These are phyloP conservation scores for Incumbomyces delicatus DNA, from an alignment of 2,329 filamentous ascomycete genomes.

Conservation along the genomic window DNA sequence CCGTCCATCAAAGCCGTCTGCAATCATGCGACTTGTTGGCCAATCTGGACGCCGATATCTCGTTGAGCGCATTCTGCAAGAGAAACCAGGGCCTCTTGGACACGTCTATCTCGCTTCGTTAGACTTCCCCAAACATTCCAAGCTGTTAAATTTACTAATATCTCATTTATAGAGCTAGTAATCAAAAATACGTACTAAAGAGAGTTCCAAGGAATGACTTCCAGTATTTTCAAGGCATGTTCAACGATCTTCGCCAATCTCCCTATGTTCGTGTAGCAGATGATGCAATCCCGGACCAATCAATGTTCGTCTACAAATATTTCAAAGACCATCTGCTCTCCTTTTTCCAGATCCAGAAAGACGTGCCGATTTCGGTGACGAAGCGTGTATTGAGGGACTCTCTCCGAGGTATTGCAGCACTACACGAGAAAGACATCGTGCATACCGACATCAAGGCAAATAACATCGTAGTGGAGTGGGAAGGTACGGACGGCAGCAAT, in stretches of 20 bases:
- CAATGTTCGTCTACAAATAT: constrained; percentile 40
- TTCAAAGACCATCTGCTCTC: constrained; percentile 35
- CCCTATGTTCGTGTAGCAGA: constrained; percentile 31
- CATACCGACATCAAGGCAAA: constrained; percentile 32
- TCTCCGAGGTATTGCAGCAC: constrained; percentile 27
- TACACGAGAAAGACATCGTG: constrained; percentile 26
- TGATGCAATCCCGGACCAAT: constrained; percentile 38
- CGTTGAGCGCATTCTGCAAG: constrained; percentile 11
- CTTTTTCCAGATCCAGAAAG: constrained; percentile 34
- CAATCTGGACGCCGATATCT: constrained; percentile 11
- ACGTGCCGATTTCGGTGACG: constrained; percentile 27
- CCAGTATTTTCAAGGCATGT: constrained; percentile 17
- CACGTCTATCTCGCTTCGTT: constrained; percentile 9
- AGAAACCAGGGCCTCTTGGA: constrained; percentile 10
- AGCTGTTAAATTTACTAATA: constrained; percentile 8
- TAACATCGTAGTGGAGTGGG: constrained; percentile 28
- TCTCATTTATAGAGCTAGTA: constrained; percentile 7
- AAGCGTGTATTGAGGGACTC: constrained; percentile 37
- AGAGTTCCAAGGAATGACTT: constrained; percentile 19
- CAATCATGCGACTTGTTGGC: neutral
- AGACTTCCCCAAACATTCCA: neutral
- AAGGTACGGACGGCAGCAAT: constrained; percentile 13
- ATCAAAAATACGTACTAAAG: constrained; percentile 21
- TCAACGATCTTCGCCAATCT: constrained; percentile 16
- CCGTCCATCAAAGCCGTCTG: too few species aligned